Evolutionary conservation across 2,329 filamentous ascomycete species (phyloP), one percentile per base, ranked within the genome.

Genomic region (Aspergillus sojae): DNA sequence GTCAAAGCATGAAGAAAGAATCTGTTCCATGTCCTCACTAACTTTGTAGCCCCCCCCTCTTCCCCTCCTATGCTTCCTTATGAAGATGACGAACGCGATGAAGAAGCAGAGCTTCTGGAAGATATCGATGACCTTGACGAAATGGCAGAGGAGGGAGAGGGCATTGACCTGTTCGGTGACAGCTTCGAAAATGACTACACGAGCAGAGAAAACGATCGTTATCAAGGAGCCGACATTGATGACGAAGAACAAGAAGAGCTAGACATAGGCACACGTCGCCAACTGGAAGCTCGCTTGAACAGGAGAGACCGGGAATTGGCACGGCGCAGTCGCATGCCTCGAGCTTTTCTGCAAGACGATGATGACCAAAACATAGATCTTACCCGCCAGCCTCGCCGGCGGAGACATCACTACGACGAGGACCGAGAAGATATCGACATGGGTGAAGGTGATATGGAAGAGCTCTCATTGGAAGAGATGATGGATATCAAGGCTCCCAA

Each of bases 401-500:
- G 92, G 58, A 89, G 95, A 70, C 92, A 95, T 78, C 88, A 91
- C 70, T 99, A 98, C 74, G 95, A 99, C 68, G 96, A 99, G 79
- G 93, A 97, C 46, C 89, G 90, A 14, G 94, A 97, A 68, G 94
- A 97, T 69, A 84, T 89, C 71, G 91, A 94, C 65, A 93, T 97
- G 88, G 92, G 90, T 63, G 92, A 91, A 55, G 93, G 97, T 74
- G 93, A 97, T 67, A 94, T 98, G 91, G 92, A 96, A 67, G 94
- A 98, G 78, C 86, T 99, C 23, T 94, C 94, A 1, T 86, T 98
- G 0, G 94, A 98, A 79, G 93, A 92, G 14, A 84, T 99, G 48
- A 89, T 91, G 66, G 95, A 99, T 76, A 90, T 98, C 67, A 99
- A 99, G 78, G 93, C 95, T 21, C 87, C 93, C 21, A 97, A 91